These are phyloP conservation scores for Prunella vulgaris DNA, from an alignment of 257 asterid species.

Conservation along the genomic window DNA sequence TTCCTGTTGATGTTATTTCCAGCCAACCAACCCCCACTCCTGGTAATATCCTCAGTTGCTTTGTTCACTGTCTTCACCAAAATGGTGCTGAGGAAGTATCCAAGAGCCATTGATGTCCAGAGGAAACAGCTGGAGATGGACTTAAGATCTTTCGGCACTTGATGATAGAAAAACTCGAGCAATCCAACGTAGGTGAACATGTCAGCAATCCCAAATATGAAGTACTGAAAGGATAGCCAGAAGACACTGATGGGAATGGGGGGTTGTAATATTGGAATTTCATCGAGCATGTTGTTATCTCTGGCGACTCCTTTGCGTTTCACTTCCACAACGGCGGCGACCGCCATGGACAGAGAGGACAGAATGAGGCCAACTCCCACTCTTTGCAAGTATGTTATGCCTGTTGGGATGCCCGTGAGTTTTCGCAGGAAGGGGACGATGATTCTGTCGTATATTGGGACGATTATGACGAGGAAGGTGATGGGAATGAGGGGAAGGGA, in stretches of 20 bases:
- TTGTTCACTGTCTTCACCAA: conserved; percentile 56
- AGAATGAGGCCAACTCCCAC: conserved; percentile 70
- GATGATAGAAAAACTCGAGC: conserved; percentile 75
- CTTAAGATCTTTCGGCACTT: conserved; percentile 53
- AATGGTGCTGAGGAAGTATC: conserved; percentile 62
- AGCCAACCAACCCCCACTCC: conserved; percentile 63
- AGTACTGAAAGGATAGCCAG: conserved; percentile 76
- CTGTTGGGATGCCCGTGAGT: conserved; percentile 62
- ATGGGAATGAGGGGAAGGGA: conserved; percentile 68
- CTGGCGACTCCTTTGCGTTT: conserved; percentile 53
- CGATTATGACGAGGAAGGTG: conserved; percentile 36
- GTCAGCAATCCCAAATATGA: conserved; percentile 77
- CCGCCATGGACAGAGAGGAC: conserved; percentile 61
- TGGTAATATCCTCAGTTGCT: conserved; percentile 42
- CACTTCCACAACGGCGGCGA: conserved; percentile 56
- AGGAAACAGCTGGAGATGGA: conserved; percentile 66
- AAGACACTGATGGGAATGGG: conserved; percentile 69
- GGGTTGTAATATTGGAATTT: conserved; percentile 44
- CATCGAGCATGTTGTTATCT: conserved; percentile 49
- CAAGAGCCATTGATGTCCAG: conserved; percentile 74
- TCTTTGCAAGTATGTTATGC: conserved; percentile 67
- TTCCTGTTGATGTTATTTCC: conserved; percentile 67
- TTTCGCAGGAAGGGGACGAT: conserved; percentile 47
- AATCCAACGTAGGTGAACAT: conserved; percentile 74
- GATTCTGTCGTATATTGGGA: conserved; percentile 58